Conservation (phyloP, 148 eudicot species). For the Chenopodium quinoa region DNA sequence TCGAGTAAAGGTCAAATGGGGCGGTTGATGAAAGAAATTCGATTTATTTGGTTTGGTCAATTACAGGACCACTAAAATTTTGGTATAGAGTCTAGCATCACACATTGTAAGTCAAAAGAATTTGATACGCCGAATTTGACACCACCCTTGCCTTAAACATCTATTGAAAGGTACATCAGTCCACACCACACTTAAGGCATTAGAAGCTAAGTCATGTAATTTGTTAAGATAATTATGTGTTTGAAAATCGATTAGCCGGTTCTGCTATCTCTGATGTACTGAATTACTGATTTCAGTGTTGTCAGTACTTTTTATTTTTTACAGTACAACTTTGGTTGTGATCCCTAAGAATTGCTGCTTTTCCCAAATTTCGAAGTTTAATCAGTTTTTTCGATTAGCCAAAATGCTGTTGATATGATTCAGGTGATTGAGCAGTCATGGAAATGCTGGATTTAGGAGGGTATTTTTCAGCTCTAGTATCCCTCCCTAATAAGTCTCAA, state of each 20-base stretch:
- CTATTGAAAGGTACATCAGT: background rate
- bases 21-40: conserved; percentile 5
- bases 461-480: background rate
- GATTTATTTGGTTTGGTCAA: background rate
- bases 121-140: background rate
- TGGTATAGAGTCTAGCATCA: background rate
- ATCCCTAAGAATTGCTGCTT: background rate
- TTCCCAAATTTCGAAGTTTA: background rate
- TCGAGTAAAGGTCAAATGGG: background rate
- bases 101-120: conserved; percentile 4
- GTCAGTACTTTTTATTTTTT: background rate
- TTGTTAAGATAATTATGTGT: background rate
- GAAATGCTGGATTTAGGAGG: background rate
- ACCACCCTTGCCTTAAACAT: background rate
- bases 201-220: background rate
- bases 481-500: background rate
- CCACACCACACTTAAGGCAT: background rate
- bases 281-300: background rate
- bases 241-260: background rate
- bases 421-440: background rate
- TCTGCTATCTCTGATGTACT: background rate
- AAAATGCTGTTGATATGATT: background rate
- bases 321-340: background rate
- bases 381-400: no score
- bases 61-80: conserved; percentile 8